Evolutionary conservation across 768 basidiomycete genomes (phyloP).

Genomic region (Saitozyma sp.): DNA sequence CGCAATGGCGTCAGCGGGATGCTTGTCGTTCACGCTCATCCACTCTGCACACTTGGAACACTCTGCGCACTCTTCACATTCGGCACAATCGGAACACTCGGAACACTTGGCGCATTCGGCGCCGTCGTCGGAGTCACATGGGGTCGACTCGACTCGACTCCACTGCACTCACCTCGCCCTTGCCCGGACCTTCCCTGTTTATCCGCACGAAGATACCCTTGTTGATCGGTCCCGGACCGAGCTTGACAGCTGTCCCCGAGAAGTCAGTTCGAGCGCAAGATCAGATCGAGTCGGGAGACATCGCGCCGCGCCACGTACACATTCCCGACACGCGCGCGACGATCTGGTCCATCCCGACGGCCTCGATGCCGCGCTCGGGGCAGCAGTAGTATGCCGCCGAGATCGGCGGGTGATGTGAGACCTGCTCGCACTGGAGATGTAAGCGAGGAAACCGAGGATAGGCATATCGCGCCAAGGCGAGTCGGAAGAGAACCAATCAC

Average conservation of each 20-base stretch:
- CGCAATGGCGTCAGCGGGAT: background rate
- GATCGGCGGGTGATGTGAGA: conserved; percentile 95
- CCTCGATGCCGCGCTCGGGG: conserved; percentile 69
- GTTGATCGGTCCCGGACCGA: conserved; percentile 73
- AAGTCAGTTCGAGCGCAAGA: background rate
- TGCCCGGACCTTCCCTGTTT: conserved; percentile 67
- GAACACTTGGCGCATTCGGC: too few species aligned
- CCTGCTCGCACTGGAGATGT: conserved; percentile 70
- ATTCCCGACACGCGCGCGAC: conserved; percentile 88
- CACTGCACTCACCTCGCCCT: conserved; percentile 62
- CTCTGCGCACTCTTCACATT: too few species aligned
- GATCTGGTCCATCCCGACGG: conserved; percentile 84
- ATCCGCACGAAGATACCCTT: conserved; percentile 83
- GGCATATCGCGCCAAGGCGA: background rate
- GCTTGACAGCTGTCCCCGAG: conserved; percentile 38
- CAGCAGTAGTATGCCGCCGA: conserved; percentile 79
- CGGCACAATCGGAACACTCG: background rate
- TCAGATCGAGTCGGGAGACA: background rate
- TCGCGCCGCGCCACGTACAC: conserved; percentile 48
- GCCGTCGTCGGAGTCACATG: too few species aligned
- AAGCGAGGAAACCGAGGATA: background rate
- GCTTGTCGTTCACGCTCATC: background rate
- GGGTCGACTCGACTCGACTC: background rate
- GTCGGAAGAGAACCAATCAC: too few species aligned
- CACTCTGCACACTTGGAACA: background rate